Base-by-base conservation (phyloP, 2,329 filamentous ascomycete species). In the Spiromastix sp. region DNA sequence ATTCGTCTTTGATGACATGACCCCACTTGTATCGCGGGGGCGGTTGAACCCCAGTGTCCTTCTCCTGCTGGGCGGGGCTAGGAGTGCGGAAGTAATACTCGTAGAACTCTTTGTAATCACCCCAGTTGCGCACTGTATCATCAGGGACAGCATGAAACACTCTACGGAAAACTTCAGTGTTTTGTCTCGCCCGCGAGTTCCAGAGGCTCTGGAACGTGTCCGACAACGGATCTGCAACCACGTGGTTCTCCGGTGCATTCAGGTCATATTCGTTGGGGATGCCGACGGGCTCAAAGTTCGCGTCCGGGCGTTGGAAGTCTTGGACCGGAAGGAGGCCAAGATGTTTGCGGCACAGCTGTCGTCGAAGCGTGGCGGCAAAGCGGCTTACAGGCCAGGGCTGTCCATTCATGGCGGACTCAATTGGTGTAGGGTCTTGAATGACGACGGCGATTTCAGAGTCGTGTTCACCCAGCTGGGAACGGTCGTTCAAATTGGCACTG, bases 391-490 rank as follows among this genome's bases (percentile, higher is more conserved):
- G 71, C 64, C 72, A 93, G 0, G 75, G 75, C 15, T 69, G 64
- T 3, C 84, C 83, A 43, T 79, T 71, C 83, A 94, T 93, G 41
- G 59, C 62, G 12, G 77, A 79, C 10, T 81, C 72, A 11, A 93
- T 65, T 1, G 77, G 65, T 1, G 78, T 74, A 2, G 76, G 72
- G 53, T 93, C 85, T 55, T 91, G 81, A 50, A 94, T 83, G 38
- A 93, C 71, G 44, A 93, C 81, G n/a, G 85, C 85, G 37, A 94
- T 85, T 55, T 94, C 86, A 1, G 79, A 85, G 61, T 93, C 86
- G 59, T 91, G 85, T 39, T 75, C 71, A 22, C 85, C 85, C 3
- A 93, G 72, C 62, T 94, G 83, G 3, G 81, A 87, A 58, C 75
- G 67, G 47, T 79, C 77, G 48, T 81, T 81, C 48, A 81, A 64